Base-by-base conservation (phyloP, 2,329 filamentous ascomycete species). In the Tolypocladium endophyticum region DNA sequence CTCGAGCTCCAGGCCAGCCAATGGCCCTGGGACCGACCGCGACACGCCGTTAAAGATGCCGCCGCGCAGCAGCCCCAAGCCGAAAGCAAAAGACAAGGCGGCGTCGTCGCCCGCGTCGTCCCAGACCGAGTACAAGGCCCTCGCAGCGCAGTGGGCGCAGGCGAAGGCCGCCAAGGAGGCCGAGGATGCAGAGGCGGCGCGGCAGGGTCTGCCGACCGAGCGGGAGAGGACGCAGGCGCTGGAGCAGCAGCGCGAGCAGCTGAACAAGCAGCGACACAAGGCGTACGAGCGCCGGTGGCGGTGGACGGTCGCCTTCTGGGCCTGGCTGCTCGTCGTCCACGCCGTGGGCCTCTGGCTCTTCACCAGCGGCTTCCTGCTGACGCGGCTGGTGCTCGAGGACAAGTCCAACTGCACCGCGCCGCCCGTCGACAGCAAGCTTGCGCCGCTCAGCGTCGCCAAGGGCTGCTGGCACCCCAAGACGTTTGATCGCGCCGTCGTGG, bases 381-480 rank as follows among this genome's bases (percentile, higher is more conserved):
- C 93, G 59, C 85, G 94, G 61, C 77, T 91, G 62, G 87, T 93
- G 57, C 80, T 94, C 60, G 87, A 91, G 63, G 84, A 91, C 68
- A 88, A 87, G 71, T 92, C 90, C 16, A 79, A 79, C 60, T 94
- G 90, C 72, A 76, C 78, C 14, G 73, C 78, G 50, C 85, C 89
- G 56, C 93, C 94, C 4, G 83, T 89, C 61, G 79, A 83, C 39
- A 75, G 71, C 59, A 66, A 63, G 11, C 64, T 67, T 58, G 71
- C 79, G 58, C 67, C 73, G 18, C 66, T 75, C 50, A 80, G 76
- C 20, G 72, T 77, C 2, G 76, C 83, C 28, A 79, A 81, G 60
- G 94, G 94, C 64, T 99, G 94, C 80, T 99, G 94, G 94, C 92
- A 97, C 72, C 90, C 92, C 39, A 96, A 91, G 76, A 90, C 86